A percentile compares a stretch with the other conserved stretches of the same genome.
These are phyloP conservation scores for Lachancea sp. DNA, from an alignment of 805 yeast species.

Conservation along the genomic window DNA sequence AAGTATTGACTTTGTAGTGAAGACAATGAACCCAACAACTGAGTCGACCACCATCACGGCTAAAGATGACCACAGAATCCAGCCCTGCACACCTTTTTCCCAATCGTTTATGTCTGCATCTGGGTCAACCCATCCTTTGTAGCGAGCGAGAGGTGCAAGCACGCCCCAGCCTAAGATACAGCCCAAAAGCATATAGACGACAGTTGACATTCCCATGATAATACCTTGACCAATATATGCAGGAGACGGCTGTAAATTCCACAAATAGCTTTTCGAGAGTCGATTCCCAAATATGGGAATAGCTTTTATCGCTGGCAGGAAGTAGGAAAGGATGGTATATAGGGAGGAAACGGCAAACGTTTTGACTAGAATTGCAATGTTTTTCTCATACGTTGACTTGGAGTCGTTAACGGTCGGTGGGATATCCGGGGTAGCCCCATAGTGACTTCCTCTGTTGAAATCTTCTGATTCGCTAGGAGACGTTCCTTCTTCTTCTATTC, in stretches of 20 bases:
- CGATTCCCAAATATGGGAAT: constrained; percentile 71
- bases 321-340: constrained; percentile 67
- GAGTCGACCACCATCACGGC: constrained; percentile 94
- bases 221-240: constrained; percentile 97
- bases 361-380: constrained; percentile 49
- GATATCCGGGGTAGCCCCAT: background rate
- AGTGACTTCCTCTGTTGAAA: background rate
- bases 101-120: constrained; percentile 70
- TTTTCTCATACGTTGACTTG: constrained; percentile 39
- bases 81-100: constrained; percentile 92
- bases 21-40: constrained; percentile 66
- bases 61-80: constrained; percentile 92
- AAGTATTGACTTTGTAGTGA: constrained; percentile 41
- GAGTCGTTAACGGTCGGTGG: background rate
- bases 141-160: constrained; percentile 72
- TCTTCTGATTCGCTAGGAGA: background rate
- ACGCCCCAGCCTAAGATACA: constrained; percentile 88
- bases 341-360: constrained; percentile 66
- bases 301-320: constrained; percentile 58
- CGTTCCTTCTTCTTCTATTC: background rate
- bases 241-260: constrained; percentile 94
- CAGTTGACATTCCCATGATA: constrained; percentile 92
- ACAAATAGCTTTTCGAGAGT: constrained; percentile 58
- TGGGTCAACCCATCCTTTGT: constrained; percentile 81
- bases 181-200: constrained; percentile 85